Percentiles rank a stretch among this genome's conserved stretches.
Conservation (phyloP, 306 rosid species). For the Cotoneaster glaucophyllus region DNA sequence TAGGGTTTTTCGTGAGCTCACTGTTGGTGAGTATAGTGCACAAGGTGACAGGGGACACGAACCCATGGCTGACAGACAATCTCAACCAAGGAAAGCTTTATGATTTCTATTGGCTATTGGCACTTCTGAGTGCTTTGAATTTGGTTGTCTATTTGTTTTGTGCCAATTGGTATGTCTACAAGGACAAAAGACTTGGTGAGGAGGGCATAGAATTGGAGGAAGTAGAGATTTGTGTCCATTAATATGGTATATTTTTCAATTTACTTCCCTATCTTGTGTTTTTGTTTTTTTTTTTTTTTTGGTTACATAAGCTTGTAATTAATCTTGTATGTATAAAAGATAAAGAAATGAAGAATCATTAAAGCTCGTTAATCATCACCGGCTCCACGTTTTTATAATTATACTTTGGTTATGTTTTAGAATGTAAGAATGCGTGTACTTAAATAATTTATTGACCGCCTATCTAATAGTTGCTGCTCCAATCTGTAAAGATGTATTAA, state of each 20-base stretch:
- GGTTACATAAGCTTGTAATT: not conserved
- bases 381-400: too few relatives aligned
- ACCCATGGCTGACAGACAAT: slow-evolving; percentile 77
- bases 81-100: slow-evolving; percentile 74
- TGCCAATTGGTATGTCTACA: slow-evolving; percentile 86
- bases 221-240: slow-evolving; percentile 4
- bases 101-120: slow-evolving; percentile 80
- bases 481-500: too few relatives aligned
- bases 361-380: not conserved
- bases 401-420: too few relatives aligned
- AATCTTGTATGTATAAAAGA: not conserved
- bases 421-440: too few relatives aligned
- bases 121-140: slow-evolving; percentile 58
- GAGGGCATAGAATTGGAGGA: slow-evolving; percentile 62
- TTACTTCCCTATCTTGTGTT: not conserved
- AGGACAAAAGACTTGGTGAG: slow-evolving; percentile 64
- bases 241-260: not conserved
- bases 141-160: slow-evolving; percentile 45
- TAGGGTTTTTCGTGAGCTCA: slow-evolving; percentile 81
- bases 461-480: too few relatives aligned
- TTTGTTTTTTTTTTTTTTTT: too few relatives aligned
- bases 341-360: slow-evolving; percentile 4
- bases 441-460: too few relatives aligned
- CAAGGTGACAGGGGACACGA: slow-evolving; percentile 41
- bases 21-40: slow-evolving; percentile 59